Conservation (phyloP, 208 protist genomes). For the Novymonas esmeraldas region DNA sequence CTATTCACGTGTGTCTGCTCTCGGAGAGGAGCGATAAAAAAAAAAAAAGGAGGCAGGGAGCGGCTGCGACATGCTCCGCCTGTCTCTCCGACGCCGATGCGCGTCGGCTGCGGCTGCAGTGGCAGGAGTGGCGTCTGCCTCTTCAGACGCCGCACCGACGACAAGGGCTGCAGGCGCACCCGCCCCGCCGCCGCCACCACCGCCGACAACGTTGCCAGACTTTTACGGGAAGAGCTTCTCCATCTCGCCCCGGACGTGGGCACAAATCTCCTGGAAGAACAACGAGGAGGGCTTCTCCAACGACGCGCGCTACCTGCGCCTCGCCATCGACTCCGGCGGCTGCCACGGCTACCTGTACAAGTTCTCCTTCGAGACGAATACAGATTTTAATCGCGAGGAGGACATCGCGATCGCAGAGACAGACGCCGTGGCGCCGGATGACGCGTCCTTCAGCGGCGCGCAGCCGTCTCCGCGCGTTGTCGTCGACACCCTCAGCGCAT, state of each 20-base stretch:
- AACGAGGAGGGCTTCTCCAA: constrained; percentile 75
- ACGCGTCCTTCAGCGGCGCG: constrained; percentile 28
- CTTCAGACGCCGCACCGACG: not conserved
- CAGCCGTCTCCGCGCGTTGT: constrained; percentile 58
- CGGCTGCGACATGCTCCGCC: constrained; percentile 28
- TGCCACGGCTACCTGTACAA: constrained; percentile 92
- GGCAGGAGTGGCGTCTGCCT: constrained; percentile 5
- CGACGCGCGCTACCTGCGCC: constrained; percentile 71
- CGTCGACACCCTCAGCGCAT: constrained; percentile 69
- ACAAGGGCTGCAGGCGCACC: too few species aligned
- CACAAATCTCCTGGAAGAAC: constrained; percentile 79
- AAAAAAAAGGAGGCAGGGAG: too few species aligned
- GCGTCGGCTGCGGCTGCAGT: not conserved
- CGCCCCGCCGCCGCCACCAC: not conserved
- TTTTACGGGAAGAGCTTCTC: constrained; percentile 83
- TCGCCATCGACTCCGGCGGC: constrained; percentile 87
- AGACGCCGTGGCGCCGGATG: constrained; percentile 39
- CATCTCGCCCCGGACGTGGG: constrained; percentile 69
- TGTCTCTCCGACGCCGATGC: constrained; percentile 27
- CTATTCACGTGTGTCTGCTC: too few species aligned
- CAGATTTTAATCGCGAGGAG: constrained; percentile 51
- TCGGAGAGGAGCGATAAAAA: too few species aligned
- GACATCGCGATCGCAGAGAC: constrained; percentile 69
- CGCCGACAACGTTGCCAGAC: constrained; percentile 27
- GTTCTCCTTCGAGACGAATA: constrained; percentile 75